Evolutionary conservation across 257 asterid genomes (phyloP).

Genomic region (Ehretia macrophylla): DNA sequence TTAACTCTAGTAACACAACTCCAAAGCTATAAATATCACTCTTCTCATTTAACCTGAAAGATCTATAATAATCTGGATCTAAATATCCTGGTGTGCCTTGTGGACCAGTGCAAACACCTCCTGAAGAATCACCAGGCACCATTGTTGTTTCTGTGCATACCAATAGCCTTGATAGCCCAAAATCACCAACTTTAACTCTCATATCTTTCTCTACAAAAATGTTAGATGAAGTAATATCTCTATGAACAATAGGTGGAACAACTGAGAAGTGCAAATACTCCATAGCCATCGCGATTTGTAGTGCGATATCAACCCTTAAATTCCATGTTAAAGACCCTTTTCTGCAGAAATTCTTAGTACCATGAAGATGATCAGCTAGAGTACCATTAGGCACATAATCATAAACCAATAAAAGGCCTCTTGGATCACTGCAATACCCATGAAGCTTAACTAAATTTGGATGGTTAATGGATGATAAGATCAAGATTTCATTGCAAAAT

Average conservation of each 20-base stretch:
- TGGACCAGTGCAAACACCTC: constrained; percentile 93
- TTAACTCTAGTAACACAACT: constrained; percentile 71
- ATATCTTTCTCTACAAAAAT: constrained; percentile 80
- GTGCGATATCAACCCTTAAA: constrained; percentile 70
- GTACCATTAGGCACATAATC: constrained; percentile 92
- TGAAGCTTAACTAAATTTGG: constrained; percentile 86
- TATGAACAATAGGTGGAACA: constrained; percentile 76
- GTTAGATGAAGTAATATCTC: constrained; percentile 85
- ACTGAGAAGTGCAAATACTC: constrained; percentile 87
- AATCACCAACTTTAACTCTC: constrained; percentile 86
- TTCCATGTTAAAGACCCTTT: constrained; percentile 54
- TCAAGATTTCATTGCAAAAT: constrained; percentile 87
- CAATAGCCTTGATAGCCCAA: constrained; percentile 80
- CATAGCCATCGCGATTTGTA: constrained; percentile 69
- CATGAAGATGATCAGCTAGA: constrained; percentile 84
- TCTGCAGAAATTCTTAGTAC: constrained; percentile 32
- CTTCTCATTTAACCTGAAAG: constrained; percentile 81
- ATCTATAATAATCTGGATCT: constrained; percentile 82
- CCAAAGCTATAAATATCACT: constrained; percentile 94
- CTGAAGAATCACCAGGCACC: constrained; percentile 39
- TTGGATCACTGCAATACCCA: constrained; percentile 94
- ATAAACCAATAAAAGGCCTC: constrained; percentile 78
- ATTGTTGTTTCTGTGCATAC: constrained; percentile 46
- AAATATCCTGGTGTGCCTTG: constrained; percentile 95
- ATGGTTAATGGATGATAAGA: constrained; percentile 69